Base-by-base conservation (phyloP, 1,284 basidiomycete genomes). In the Rhodotorula sp. region DNA sequence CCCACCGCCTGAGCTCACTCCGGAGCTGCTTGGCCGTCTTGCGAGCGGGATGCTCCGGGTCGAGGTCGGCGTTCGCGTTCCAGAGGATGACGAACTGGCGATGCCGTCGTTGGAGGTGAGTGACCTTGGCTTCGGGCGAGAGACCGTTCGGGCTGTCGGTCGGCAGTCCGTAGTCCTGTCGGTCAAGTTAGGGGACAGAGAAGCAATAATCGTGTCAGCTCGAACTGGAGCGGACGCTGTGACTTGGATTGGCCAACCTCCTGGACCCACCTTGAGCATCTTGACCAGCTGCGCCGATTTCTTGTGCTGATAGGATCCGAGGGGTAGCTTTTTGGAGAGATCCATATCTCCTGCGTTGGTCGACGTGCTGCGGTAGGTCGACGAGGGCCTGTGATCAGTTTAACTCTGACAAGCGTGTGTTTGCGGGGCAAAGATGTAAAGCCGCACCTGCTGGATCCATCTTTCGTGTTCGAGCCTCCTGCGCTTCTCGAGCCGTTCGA, bases 41-140 rank as follows among this genome's bases (percentile, higher is more conserved):
- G 54, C 64, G 69, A 46, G 54, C 51, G n/a, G 65, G 31, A 16
- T 70, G 58, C 1, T 67, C 49, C 8, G 48, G 5, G 1, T 51
- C 48, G 6, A 74, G 46, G 57, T 76, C 75, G 26, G 57, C 57
- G 61, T 76, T 76, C 1, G 75, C 58, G 65, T 76, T 76, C 70
- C 70, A 75, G 3, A 72, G 14, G n/a, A 58, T 65, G 10, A 68
- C 56, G 62, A 62, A 76, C 1, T 69, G 69, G 0, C 52, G 65
- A 54, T 70, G 70, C 1, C 75, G 70, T 5, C 62, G 63, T 7
- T 29, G 52, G 29, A 65, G 52, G 58, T 46, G 18, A 18, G 20
- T 14, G 23, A 67, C 18, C 21, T 70, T 69, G 14, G 49, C 29
- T 3, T 69, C 69, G 51, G 21, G 21, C 6, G 63, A 15, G 21